Percentiles rank a stretch among this genome's conserved stretches.
Evolutionary conservation across 1,284 basidiomycete genomes (phyloP).

Genomic region (Rhizopogon hawkerae): DNA sequence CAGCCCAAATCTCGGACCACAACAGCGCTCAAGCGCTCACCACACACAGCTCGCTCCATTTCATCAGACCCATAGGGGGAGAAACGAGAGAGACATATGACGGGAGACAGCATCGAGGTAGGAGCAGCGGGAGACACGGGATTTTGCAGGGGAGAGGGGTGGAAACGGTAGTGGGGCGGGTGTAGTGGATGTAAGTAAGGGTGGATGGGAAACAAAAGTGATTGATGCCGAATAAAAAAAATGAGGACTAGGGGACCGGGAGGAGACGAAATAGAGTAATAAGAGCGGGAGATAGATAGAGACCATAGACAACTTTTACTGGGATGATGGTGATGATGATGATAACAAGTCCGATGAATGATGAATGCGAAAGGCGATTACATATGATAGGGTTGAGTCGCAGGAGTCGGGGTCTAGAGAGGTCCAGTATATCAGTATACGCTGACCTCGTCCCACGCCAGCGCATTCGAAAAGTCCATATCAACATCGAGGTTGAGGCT

Average conservation of each 20-base stretch:
- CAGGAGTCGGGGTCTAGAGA: background rate
- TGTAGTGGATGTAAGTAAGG: background rate
- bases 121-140: background rate
- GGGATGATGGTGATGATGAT: constrained; percentile 11
- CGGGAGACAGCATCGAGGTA: constrained; percentile 26
- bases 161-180: constrained; percentile 1
- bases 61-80: constrained; percentile 28
- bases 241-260: constrained; percentile 5
- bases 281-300: constrained; percentile 20
- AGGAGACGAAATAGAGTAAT: constrained; percentile 15
- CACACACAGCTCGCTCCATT: constrained; percentile 22
- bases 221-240: constrained; percentile 7
- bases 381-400: constrained; percentile 5
- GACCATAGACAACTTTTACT: constrained; percentile 7
- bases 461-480: constrained; percentile 30
- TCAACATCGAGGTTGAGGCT: constrained; percentile 22
- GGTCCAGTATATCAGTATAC: constrained; percentile 15
- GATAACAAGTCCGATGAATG: constrained; percentile 8
- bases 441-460: constrained; percentile 27
- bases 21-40: constrained; percentile 23
- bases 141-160: background rate
- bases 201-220: background rate
- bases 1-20: constrained; percentile 2
- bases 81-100: constrained; percentile 17
- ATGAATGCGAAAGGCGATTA: constrained; percentile 7